These are phyloP conservation scores for Clitopilus passeckerianus DNA, from an alignment of 768 basidiomycete species.

Conservation along the genomic window DNA sequence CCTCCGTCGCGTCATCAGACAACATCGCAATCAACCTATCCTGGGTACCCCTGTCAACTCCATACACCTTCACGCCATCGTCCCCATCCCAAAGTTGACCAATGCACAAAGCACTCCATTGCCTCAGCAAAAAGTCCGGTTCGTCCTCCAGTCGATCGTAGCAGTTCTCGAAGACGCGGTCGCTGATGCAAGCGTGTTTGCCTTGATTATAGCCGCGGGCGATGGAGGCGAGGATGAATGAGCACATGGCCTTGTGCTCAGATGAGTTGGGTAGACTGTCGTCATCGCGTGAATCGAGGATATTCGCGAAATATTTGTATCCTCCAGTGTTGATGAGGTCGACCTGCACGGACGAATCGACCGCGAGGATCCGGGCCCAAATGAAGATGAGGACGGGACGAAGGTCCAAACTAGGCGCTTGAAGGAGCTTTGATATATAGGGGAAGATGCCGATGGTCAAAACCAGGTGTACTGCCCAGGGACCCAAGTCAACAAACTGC, in stretches of 20 bases:
- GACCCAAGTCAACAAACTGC: slow-evolving; percentile 96
- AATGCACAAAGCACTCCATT: slow-evolving; percentile 93
- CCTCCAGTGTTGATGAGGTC: slow-evolving; percentile 83
- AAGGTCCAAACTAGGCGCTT: slow-evolving; percentile 92
- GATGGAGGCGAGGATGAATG: slow-evolving; percentile 89
- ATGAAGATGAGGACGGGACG: slow-evolving; percentile 98
- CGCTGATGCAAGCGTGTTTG: slow-evolving; percentile 79
- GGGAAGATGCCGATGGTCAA: slow-evolving; percentile 98
- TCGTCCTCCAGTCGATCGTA: slow-evolving; percentile 74
- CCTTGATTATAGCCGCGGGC: slow-evolving; percentile 87
- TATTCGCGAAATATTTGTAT: slow-evolving; percentile 81
- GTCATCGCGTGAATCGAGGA: slow-evolving; percentile 67
- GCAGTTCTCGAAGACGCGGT: slow-evolving; percentile 83
- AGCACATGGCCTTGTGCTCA: slow-evolving; percentile 98
- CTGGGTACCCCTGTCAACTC: slow-evolving; percentile 74
- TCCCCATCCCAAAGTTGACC: slow-evolving; percentile 93
- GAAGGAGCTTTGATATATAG: slow-evolving; percentile 93
- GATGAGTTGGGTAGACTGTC: slow-evolving; percentile 83
- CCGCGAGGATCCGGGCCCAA: slow-evolving; percentile 96
- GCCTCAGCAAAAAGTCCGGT: slow-evolving; percentile 87
- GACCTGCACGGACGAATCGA: slow-evolving; percentile 89
- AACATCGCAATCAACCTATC: slow-evolving; percentile 77
- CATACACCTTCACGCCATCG: slow-evolving; percentile 85
- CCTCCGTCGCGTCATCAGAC: slow-evolving; percentile 87
- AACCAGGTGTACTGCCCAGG: slow-evolving; percentile 97